Base-by-base conservation (phyloP, 768 basidiomycete genomes). In the Leccinum subgranulosum region DNA sequence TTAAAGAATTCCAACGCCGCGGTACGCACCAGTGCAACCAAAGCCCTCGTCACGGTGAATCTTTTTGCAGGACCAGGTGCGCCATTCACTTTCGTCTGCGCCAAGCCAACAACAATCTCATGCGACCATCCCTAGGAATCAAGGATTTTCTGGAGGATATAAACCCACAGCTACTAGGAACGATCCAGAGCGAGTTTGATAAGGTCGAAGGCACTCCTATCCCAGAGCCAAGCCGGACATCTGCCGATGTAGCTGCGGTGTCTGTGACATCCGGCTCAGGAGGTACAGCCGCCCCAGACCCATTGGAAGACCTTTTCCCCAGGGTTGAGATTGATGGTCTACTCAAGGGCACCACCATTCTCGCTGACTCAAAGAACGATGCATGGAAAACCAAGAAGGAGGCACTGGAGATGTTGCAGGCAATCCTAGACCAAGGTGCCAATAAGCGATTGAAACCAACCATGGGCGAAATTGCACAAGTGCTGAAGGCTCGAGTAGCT, bases 361-460 rank as follows among this genome's bases (percentile, higher is more conserved):
- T 97, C 15, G 79, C 85, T 2, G 92, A 94, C 64, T 80, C 87
- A 10, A 94, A 92, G 75, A 96, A 87, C 64, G 95, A 96, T 61
- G 87, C 93, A 0, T 99, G 96, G 96, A 98, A 98, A 76, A 85
- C 84, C 1, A 88, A 95, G 75, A 99, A 99, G 71, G 96, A 98
- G 66, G 94, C 92, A 3, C 78, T 98, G 57, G 97, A 98, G 71
- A 77, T 79, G 0, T 72, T 98, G 17, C 88, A 92, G 66, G 85
- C 83, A 0, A 81, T 93, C 57, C 75, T 99, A 33, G 95, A 98
- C 66, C 89, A 94, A 74, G 91, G 92, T 51, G 80, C 84, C 45
- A 98, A 98, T 71, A 96, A 96, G 66, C 86, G 97, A 15, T 70
- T 99, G 56, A 98, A 98, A 72, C 82, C 92, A 23, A 82, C 75